Conservation (phyloP, 2,329 filamentous ascomycete genomes). For the Pseudogymnoascus sp. region DNA sequence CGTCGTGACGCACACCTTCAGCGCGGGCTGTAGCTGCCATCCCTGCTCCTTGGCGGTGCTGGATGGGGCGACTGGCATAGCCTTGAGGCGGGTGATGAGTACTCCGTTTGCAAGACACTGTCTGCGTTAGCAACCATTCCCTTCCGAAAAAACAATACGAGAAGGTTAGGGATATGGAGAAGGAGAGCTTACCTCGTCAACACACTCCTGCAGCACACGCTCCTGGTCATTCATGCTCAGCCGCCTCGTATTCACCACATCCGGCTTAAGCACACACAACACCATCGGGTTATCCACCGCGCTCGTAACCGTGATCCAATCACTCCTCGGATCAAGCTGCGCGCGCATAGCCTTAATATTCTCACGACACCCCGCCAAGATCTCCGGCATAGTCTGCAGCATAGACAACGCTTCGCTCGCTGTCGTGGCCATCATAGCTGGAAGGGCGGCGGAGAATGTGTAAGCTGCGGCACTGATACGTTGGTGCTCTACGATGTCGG, state of each 20-base stretch:
- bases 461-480: slow-evolving; percentile 88
- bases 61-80: slow-evolving; percentile 56
- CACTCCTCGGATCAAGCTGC: slow-evolving; percentile 85
- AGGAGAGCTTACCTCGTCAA: slow-evolving; percentile 72
- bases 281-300: slow-evolving; percentile 78
- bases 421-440: slow-evolving; percentile 90
- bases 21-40: slow-evolving; percentile 66
- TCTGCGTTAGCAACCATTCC: slow-evolving; percentile 12
- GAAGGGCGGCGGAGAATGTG: slow-evolving; percentile 90
- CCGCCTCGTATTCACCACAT: slow-evolving; percentile 65
- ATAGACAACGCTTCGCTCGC: slow-evolving; percentile 84
- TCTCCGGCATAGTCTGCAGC: slow-evolving; percentile 79
- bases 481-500: slow-evolving; percentile 92
- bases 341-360: slow-evolving; percentile 79
- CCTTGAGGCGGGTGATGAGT: slow-evolving; percentile 80
- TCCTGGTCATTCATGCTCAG: slow-evolving; percentile 73
- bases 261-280: slow-evolving; percentile 74
- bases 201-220: slow-evolving; percentile 75
- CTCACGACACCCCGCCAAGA: slow-evolving; percentile 71
- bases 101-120: slow-evolving; percentile 82
- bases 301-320: slow-evolving; percentile 84
- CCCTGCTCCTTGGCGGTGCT: slow-evolving; percentile 61
- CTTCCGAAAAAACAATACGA: neutral
- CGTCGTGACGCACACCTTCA: slow-evolving; percentile 86
- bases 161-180: neutral